Conservation (phyloP, 2,329 filamentous ascomycete genomes). For the Leptographium procerum region DNA sequence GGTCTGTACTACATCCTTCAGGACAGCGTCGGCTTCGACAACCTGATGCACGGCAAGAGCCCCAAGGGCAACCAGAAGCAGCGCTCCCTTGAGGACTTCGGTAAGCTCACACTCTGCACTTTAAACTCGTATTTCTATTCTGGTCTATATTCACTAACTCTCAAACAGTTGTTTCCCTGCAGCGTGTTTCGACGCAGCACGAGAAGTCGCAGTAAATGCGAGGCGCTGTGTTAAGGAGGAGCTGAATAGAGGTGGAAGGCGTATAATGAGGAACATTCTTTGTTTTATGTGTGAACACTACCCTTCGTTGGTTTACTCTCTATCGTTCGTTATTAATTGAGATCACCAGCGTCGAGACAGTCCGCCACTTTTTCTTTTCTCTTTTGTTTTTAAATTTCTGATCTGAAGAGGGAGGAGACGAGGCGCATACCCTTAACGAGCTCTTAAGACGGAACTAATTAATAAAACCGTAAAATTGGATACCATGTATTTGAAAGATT, state of each 20-base stretch:
- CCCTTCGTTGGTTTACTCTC: slow-evolving; percentile 3
- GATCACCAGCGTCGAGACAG: slow-evolving; percentile 1
- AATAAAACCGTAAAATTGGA: slow-evolving; percentile 29
- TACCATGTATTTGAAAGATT: neutral
- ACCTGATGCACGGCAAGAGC: slow-evolving; percentile 85
- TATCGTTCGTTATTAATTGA: neutral
- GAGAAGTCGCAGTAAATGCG: slow-evolving; percentile 63
- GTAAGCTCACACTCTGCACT: slow-evolving; percentile 38
- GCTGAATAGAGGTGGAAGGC: slow-evolving; percentile 15
- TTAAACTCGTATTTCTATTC: no score
- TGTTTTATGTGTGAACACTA: slow-evolving; percentile 7
- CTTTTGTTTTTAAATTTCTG: slow-evolving; percentile 23
- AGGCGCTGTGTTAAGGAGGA: slow-evolving; percentile 16
- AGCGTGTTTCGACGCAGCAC: slow-evolving; percentile 84
- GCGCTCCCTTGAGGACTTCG: slow-evolving; percentile 78
- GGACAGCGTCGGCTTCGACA: slow-evolving; percentile 72
- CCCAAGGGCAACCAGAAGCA: slow-evolving; percentile 74
- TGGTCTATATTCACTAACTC: slow-evolving; percentile 2
- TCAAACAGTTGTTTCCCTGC: slow-evolving; percentile 68
- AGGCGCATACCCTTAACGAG: slow-evolving; percentile 15
- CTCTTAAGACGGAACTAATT: slow-evolving; percentile 26
- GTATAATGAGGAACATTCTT: slow-evolving; percentile 13
- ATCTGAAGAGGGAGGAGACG: slow-evolving; percentile 14
- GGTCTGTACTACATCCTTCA: slow-evolving; percentile 68
- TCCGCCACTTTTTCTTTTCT: slow-evolving; percentile 17